Base-by-base conservation (phyloP, 2,329 filamentous ascomycete genomes). In the Penicillium sp. region DNA sequence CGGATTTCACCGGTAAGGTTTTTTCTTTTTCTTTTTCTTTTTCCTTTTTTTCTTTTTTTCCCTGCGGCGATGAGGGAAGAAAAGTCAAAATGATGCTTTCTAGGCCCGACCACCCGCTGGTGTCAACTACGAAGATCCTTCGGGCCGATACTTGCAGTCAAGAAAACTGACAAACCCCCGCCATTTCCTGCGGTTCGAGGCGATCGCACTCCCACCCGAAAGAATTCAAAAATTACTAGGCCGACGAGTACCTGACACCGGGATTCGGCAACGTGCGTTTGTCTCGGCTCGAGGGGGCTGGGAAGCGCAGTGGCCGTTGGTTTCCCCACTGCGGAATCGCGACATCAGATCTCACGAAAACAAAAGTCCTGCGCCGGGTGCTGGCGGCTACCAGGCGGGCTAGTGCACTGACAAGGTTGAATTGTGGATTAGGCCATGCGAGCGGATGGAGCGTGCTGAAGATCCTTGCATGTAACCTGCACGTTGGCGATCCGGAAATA, bases 391-490 rank as follows among this genome's bases (percentile, higher is more conserved):
- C 40, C 22, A 55, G 44, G 43, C 43, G 31, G 30, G 38, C 36
- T 16, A 28, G 28, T 39, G 46, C 18, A 43, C 30, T 43, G 33
- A 13, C 35, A 35, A 35, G 22, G 25, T 48, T 46, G 28, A 33
- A 48, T 43, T 48, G 49, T 48, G 52, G 49, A 41, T 28, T 20
- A 20, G 30, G n/a, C 25, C 28, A 46, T 48, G 48, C 39, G 39
- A 40, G 46, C 40, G 35, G 36, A 43, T 55, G 51, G 46, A 55
- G 42, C 6, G 27, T 41, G 41, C 38, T 25, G 52, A 43, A 54
- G 47, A 56, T 56, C 50, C 28, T 36, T 53, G 44, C 44, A 45
- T 42, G 28, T 20, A 41, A 31, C n/a, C 13, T 52, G 41, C 20
- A 48, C n/a, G 39, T 44, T 14, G 1, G 4, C 16, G 25, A 22